A percentile compares a stretch with the other conserved stretches of the same genome.
phyloP scores from a whole-genome alignment of 73 alveolate genomes.

The Tetrahymena elliotti region DNA sequence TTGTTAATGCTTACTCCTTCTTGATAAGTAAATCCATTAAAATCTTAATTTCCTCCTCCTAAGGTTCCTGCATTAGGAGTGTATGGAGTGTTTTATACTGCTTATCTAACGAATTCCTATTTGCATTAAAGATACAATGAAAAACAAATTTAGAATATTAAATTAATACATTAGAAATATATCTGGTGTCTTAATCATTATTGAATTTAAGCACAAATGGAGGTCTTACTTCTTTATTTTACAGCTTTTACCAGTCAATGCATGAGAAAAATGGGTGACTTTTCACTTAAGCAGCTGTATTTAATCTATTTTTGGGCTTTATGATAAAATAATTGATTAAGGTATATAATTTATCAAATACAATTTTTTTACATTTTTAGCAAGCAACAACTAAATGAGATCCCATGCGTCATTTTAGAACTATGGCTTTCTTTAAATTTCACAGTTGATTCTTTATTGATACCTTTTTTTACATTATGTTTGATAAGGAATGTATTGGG shows the following conservation, averaged over 20 bases:
- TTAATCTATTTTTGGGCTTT: not conserved
- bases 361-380: not conserved
- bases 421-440: not conserved
- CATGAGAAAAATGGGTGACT: not conserved
- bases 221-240: not conserved
- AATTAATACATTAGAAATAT: not conserved
- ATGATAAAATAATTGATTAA: not conserved
- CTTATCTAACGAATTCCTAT: not conserved
- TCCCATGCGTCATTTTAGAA: not conserved
- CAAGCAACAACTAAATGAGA: not conserved
- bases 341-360: not conserved
- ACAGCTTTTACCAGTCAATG: not conserved
- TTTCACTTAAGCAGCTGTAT: not conserved
- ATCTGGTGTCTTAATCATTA: not conserved
- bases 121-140: not conserved
- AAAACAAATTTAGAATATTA: not conserved
- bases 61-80: not conserved
- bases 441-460: not conserved
- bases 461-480: not conserved
- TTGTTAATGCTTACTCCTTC: not conserved
- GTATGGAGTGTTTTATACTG: not conserved
- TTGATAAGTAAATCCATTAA: not conserved
- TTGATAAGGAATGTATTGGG: not conserved
- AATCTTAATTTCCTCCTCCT: not conserved
- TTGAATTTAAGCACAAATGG: not conserved